These are phyloP conservation scores for Clarireedia monteithiana DNA, from an alignment of 2,329 filamentous ascomycete species.

Conservation along the genomic window DNA sequence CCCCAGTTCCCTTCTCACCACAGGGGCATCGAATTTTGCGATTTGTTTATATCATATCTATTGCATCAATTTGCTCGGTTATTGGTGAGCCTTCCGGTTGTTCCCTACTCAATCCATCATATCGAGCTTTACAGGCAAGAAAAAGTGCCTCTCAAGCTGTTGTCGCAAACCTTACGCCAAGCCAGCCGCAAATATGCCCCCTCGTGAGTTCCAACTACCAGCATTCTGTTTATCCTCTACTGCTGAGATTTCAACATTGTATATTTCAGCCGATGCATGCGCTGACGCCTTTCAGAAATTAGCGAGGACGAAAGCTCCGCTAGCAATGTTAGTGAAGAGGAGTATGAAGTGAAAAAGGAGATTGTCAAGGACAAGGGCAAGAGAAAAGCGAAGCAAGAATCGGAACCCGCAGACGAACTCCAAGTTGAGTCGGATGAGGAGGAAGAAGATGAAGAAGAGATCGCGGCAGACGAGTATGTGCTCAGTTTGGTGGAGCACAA, in stretches of 20 bases:
- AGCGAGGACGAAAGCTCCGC: constrained; percentile 28
- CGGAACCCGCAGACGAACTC: constrained; percentile 16
- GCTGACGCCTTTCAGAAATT: constrained; percentile 23
- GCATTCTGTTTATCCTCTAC: background rate
- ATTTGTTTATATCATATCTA: too few species aligned
- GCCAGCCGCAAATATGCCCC: constrained; percentile 21
- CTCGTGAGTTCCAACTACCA: constrained; percentile 22
- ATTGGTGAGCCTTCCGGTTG: too few species aligned
- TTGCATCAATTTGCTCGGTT: too few species aligned
- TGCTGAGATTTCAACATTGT: background rate
- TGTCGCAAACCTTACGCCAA: background rate
- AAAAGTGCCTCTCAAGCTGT: background rate
- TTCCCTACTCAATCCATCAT: background rate
- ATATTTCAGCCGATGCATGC: constrained; percentile 1
- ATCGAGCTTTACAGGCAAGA: background rate
- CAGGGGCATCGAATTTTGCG: too few species aligned
- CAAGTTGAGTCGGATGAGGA: constrained; percentile 26
- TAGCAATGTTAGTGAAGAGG: constrained; percentile 27
- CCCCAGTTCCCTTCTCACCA: too few species aligned
- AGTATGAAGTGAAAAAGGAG: background rate
- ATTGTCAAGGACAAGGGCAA: constrained; percentile 8
- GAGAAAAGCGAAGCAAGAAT: constrained; percentile 20
- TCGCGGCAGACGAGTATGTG: constrained; percentile 36
- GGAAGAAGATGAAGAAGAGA: constrained; percentile 31
- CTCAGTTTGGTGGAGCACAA: constrained; percentile 16